Conservation (phyloP, 305 asterid species). For the Fraxinus velutina region DNA sequence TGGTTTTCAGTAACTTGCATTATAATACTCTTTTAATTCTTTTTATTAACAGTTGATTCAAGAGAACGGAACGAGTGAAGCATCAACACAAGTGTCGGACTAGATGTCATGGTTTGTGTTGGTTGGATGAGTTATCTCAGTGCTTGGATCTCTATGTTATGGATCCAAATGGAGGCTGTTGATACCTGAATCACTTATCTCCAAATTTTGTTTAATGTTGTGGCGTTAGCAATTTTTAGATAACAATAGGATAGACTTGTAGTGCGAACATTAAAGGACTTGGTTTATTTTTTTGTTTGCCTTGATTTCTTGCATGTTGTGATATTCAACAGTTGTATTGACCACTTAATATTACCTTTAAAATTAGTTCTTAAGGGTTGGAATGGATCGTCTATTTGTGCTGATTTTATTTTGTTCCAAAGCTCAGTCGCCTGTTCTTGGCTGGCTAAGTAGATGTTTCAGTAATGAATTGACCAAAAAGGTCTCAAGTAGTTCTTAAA, state of each 20-base stretch:
- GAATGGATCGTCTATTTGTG: not conserved
- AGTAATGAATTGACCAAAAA: too few relatives aligned
- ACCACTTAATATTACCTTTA: not conserved
- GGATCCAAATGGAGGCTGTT: not conserved
- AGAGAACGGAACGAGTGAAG: constrained; percentile 47
- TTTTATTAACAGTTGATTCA: constrained; percentile 55
- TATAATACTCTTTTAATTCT: constrained; percentile 10
- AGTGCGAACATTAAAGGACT: not conserved
- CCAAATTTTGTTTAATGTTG: not conserved
- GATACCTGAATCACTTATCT: not conserved
- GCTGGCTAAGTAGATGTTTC: not conserved
- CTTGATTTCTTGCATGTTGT: not conserved
- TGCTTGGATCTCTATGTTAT: not conserved
- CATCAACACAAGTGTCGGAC: constrained; percentile 27
- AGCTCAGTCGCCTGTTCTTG: not conserved
- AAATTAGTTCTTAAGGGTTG: not conserved
- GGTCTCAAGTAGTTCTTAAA: not conserved
- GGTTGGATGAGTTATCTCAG: not conserved
- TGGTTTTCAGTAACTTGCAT: not conserved
- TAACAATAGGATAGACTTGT: not conserved
- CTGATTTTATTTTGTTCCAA: not conserved
- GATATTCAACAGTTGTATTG: not conserved
- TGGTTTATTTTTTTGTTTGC: not conserved
- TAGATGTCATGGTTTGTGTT: not conserved
- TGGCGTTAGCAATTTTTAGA: not conserved